Conservation (phyloP, 2,329 filamentous ascomycete genomes). For the Colletotrichum destructivum region DNA sequence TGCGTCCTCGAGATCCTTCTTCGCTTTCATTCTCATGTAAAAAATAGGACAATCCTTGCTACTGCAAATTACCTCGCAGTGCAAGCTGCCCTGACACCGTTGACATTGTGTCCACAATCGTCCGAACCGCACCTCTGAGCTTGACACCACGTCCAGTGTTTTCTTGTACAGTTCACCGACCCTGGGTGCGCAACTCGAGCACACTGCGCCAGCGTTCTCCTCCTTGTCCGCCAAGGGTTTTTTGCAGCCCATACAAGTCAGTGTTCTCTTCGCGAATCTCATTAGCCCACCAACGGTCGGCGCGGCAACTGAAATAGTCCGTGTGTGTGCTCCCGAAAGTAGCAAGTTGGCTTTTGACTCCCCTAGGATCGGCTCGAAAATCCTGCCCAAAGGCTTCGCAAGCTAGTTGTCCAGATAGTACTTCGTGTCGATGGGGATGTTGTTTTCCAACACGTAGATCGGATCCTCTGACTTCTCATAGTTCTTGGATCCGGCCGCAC, state of each 20-base stretch:
- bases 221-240: constrained; percentile 87
- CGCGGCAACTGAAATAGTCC: constrained; percentile 92
- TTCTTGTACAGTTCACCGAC: constrained; percentile 95
- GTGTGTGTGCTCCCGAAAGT: constrained; percentile 92
- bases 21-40: constrained; percentile 99
- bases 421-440: constrained; percentile 96
- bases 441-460: constrained; percentile 97
- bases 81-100: constrained; percentile 96
- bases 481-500: constrained; percentile 89
- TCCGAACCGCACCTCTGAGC: constrained; percentile 93
- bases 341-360: constrained; percentile 91
- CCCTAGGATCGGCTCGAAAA: constrained; percentile 97
- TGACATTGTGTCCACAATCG: constrained; percentile 98
- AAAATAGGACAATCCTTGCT: constrained; percentile 98
- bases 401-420: constrained; percentile 99
- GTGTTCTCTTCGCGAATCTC: constrained; percentile 98
- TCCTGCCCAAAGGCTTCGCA: constrained; percentile 91
- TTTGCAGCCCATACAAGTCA: constrained; percentile 99
- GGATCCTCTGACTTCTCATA: constrained; percentile 98
- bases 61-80: constrained; percentile 98
- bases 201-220: constrained; percentile 89
- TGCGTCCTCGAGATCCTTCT: constrained; percentile 97
- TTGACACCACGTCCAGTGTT: constrained; percentile 87
- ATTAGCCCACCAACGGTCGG: constrained; percentile 94
- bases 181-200: constrained; percentile 85